phyloP scores from a whole-genome alignment of 2,329 filamentous ascomycete genomes.

The Ascochyta koolunga region DNA sequence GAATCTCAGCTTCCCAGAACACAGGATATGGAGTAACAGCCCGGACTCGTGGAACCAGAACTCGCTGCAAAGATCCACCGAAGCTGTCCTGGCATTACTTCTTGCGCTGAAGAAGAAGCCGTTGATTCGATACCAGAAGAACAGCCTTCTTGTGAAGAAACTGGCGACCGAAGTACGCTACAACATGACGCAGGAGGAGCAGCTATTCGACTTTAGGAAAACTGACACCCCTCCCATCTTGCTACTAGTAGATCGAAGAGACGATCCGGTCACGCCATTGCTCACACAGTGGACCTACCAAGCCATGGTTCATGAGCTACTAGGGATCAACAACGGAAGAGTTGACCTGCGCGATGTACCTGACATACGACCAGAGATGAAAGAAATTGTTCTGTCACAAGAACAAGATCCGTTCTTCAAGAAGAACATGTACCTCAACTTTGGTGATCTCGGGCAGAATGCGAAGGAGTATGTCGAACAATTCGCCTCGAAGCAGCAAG shows the following conservation, averaged over 20 bases:
- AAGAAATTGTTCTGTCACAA: constrained; percentile 92
- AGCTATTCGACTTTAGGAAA: constrained; percentile 94
- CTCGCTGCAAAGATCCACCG: constrained; percentile 81
- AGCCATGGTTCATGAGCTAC: constrained; percentile 97
- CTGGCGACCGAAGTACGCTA: constrained; percentile 91
- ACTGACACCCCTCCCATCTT: constrained; percentile 94
- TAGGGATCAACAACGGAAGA: constrained; percentile 93
- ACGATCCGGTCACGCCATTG: constrained; percentile 92
- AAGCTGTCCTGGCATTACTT: constrained; percentile 83
- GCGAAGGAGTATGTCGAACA: constrained; percentile 99
- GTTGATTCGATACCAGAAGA: constrained; percentile 90
- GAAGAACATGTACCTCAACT: constrained; percentile 99
- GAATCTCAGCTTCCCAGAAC: constrained; percentile 72
- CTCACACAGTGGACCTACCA: constrained; percentile 99
- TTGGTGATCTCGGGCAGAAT: constrained; percentile 91
- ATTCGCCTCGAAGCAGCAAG: constrained; percentile 97
- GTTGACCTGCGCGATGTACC: constrained; percentile 86
- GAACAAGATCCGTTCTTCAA: constrained; percentile 99
- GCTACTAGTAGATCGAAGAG: constrained; percentile 85
- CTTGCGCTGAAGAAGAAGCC: constrained; percentile 96
- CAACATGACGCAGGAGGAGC: constrained; percentile 91
- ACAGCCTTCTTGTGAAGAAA: constrained; percentile 88
- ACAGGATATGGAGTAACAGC: constrained; percentile 78
- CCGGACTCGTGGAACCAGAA: constrained; percentile 93
- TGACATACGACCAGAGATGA: constrained; percentile 83